Evolutionary conservation across 179 eudicot genomes (phyloP).

Genomic region (Silene coronaria): DNA sequence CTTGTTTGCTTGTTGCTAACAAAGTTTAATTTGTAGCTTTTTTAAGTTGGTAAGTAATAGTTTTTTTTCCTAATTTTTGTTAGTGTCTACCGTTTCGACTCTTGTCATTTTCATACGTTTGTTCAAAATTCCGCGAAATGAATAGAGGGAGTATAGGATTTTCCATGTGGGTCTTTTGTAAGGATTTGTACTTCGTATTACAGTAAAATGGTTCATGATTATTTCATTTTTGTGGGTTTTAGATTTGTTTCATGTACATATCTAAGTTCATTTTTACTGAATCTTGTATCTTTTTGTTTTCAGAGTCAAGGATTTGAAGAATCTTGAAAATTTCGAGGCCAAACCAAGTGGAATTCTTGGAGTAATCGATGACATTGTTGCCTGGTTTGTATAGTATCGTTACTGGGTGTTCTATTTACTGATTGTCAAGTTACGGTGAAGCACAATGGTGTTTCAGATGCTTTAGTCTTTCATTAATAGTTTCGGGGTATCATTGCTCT

Average conservation of each 20-base stretch:
- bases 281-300: slow-evolving; percentile 11
- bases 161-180: not conserved
- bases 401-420: slow-evolving; percentile 23
- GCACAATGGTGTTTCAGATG: slow-evolving; percentile 24
- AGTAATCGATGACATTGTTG: slow-evolving; percentile 23
- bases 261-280: not conserved
- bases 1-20: not conserved
- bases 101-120: too few relatives aligned
- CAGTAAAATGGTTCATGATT: not conserved
- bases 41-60: slow-evolving; percentile 6
- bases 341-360: slow-evolving; percentile 23
- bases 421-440: slow-evolving; percentile 23
- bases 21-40: slow-evolving; percentile 21
- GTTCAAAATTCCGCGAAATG: too few relatives aligned
- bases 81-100: too few relatives aligned
- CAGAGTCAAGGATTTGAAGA: slow-evolving; percentile 21
- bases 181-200: not conserved
- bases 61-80: not conserved
- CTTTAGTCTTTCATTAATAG: not conserved
- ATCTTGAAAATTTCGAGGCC: slow-evolving; percentile 21
- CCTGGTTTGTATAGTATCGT: slow-evolving; percentile 28
- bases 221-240: slow-evolving; percentile 16
- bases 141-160: not conserved
- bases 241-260: slow-evolving; percentile 18
- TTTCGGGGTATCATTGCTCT: slow-evolving; percentile 25